A percentile compares a stretch with the other conserved stretches of the same genome.
Conservation (phyloP, 1,284 basidiomycete species). For the Chalciporus sp. region DNA sequence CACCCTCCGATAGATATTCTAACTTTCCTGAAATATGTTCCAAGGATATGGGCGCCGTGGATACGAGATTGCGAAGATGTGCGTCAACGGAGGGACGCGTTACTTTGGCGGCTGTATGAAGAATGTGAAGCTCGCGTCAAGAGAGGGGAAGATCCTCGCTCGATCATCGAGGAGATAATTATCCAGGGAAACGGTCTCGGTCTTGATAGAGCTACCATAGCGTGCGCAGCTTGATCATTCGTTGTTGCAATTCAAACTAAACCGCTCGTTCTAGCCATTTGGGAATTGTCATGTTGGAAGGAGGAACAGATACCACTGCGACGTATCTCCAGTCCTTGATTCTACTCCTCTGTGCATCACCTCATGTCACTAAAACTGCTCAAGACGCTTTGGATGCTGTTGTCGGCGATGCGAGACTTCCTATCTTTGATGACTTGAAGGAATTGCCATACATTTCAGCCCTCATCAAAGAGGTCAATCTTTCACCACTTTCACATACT, state of each 20-base stretch:
- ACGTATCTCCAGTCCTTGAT: constrained; percentile 7
- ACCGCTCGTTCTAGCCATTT: neutral
- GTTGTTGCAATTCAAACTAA: neutral
- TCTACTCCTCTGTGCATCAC: constrained; percentile 6
- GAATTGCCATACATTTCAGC: constrained; percentile 5
- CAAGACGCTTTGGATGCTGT: constrained; percentile 6
- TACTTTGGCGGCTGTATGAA: constrained; percentile 5
- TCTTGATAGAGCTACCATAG: constrained; percentile 4
- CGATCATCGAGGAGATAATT: constrained; percentile 4
- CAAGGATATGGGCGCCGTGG: constrained; percentile 8
- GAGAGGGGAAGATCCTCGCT: constrained; percentile 2
- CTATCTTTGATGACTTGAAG: constrained; percentile 2
- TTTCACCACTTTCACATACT: neutral
- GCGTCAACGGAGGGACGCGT: constrained; percentile 1
- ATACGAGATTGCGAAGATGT: constrained; percentile 5
- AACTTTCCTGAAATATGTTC: constrained; percentile 5
- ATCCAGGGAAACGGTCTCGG: neutral
- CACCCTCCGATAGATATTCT: constrained; percentile 7
- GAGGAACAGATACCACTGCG: constrained; percentile 7
- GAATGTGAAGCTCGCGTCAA: constrained; percentile 4
- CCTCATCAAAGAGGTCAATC: constrained; percentile 6
- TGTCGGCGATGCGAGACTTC: constrained; percentile 6
- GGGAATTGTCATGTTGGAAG: constrained; percentile 7
- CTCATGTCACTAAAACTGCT: constrained; percentile 4
- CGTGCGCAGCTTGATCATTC: neutral